Conservation (phyloP, 129 eudicot genomes). For the Silybum marianum region DNA sequence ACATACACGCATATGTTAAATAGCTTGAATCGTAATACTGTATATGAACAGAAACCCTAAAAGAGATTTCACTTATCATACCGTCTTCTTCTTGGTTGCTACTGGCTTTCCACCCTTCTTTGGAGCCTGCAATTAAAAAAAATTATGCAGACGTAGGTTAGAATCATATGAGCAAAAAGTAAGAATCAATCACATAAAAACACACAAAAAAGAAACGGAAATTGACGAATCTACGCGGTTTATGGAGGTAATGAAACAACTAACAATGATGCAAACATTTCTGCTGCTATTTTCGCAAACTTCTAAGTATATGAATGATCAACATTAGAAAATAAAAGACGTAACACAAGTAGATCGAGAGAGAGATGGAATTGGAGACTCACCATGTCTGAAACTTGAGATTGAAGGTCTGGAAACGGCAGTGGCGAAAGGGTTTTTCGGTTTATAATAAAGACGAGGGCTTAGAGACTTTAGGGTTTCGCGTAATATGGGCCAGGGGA, state of each 20-base stretch:
- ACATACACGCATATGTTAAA: background rate
- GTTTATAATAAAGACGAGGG: constrained; percentile 10
- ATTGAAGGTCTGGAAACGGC: constrained; percentile 39
- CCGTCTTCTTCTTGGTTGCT: constrained; percentile 71
- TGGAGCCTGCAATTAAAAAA: constrained; percentile 60
- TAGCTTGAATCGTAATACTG: background rate
- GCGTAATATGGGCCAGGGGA: background rate
- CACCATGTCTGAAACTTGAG: constrained; percentile 29
- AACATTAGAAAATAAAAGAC: background rate
- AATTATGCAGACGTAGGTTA: background rate
- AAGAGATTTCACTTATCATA: constrained; percentile 12
- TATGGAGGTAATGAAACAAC: background rate
- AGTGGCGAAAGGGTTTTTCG: constrained; percentile 9
- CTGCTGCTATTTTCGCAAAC: background rate
- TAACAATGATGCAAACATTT: background rate
- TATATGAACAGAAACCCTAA: background rate
- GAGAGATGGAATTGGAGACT: constrained; percentile 1
- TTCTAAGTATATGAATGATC: background rate
- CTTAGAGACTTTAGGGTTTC: constrained; percentile 30
- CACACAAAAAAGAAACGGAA: background rate
- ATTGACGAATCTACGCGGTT: background rate
- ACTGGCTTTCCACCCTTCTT: constrained; percentile 79
- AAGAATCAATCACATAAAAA: background rate
- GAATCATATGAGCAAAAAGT: background rate
- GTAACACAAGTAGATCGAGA: background rate